phyloP scores from a whole-genome alignment of 208 protist species.

The Acanthamoeba royreba region DNA sequence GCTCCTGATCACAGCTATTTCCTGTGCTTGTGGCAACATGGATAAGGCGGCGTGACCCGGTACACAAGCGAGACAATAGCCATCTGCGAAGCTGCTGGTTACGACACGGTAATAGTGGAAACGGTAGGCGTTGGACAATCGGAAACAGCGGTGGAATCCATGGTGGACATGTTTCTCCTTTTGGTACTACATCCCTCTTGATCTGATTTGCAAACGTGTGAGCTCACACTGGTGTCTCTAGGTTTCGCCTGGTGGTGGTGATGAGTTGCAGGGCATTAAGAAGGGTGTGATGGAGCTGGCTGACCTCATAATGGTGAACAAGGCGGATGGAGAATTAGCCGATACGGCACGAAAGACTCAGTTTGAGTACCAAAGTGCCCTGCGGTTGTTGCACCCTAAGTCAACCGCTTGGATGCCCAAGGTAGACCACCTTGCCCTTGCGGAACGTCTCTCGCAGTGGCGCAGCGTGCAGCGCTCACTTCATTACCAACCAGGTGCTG shows the following conservation, averaged over 20 bases:
- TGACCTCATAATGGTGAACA: conserved; percentile 92
- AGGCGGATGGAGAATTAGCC: conserved; percentile 84
- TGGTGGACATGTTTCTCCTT: conserved; percentile 90
- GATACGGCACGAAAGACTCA: conserved; percentile 40
- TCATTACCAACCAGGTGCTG: not conserved
- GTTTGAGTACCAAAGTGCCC: conserved; percentile 45
- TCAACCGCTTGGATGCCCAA: not conserved
- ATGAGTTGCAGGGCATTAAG: conserved; percentile 84
- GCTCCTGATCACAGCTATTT: not conserved
- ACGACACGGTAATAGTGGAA: conserved; percentile 92
- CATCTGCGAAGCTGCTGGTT: conserved; percentile 89
- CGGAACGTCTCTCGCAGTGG: not conserved
- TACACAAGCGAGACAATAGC: conserved; percentile 88
- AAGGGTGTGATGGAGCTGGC: conserved; percentile 91
- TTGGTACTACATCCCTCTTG: conserved; percentile 71
- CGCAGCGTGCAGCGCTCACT: not conserved
- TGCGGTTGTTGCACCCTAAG: conserved; percentile 41
- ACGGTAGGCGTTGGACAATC: conserved; percentile 93
- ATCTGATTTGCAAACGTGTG: not conserved
- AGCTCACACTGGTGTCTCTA: not conserved
- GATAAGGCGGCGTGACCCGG: conserved; percentile 83
- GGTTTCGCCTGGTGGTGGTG: conserved; percentile 84
- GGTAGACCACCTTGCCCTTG: no score
- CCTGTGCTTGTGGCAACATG: not conserved
- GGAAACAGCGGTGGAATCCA: conserved; percentile 83